Evolutionary conservation across 768 basidiomycete genomes (phyloP).

Genomic region (Tulasnella sp.): DNA sequence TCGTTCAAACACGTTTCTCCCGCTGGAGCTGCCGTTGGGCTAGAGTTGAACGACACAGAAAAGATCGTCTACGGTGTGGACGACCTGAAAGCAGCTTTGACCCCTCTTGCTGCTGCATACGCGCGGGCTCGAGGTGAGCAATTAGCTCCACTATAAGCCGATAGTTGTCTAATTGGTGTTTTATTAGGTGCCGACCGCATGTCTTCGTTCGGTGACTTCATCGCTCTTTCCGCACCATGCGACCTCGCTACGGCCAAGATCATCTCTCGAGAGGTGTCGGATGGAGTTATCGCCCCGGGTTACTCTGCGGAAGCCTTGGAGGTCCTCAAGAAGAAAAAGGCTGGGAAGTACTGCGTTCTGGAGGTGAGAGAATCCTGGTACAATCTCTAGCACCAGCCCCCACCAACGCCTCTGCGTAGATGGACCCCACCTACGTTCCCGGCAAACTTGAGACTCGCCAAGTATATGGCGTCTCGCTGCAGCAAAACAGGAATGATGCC

Average conservation of each 20-base stretch:
- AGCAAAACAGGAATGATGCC: slow-evolving; percentile 85
- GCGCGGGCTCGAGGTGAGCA: slow-evolving; percentile 87
- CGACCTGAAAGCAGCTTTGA: slow-evolving; percentile 84
- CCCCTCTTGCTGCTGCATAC: slow-evolving; percentile 86
- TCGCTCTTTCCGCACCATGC: slow-evolving; percentile 88
- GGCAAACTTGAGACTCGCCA: slow-evolving; percentile 84
- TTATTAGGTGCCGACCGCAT: slow-evolving; percentile 86
- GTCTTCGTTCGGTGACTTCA: slow-evolving; percentile 99
- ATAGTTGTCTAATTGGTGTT: neutral
- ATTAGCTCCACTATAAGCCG: neutral
- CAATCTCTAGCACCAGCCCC: neutral
- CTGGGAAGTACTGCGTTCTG: slow-evolving; percentile 95
- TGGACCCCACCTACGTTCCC: slow-evolving; percentile 80
- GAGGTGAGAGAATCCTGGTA: slow-evolving; percentile 50
- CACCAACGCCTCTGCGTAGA: slow-evolving; percentile 46
- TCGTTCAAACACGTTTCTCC: slow-evolving; percentile 99
- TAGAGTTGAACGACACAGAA: slow-evolving; percentile 75
- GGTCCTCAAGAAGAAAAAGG: slow-evolving; percentile 91
- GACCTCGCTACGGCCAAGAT: slow-evolving; percentile 93
- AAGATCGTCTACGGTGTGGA: slow-evolving; percentile 96
- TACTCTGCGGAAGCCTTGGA: slow-evolving; percentile 86
- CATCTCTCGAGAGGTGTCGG: slow-evolving; percentile 98
- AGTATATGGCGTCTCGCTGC: slow-evolving; percentile 86
- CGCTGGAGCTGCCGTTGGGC: slow-evolving; percentile 90
- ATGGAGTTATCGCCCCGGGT: slow-evolving; percentile 95